Base-by-base conservation (phyloP, 768 basidiomycete genomes). In the Arthromyces matolae region DNA sequence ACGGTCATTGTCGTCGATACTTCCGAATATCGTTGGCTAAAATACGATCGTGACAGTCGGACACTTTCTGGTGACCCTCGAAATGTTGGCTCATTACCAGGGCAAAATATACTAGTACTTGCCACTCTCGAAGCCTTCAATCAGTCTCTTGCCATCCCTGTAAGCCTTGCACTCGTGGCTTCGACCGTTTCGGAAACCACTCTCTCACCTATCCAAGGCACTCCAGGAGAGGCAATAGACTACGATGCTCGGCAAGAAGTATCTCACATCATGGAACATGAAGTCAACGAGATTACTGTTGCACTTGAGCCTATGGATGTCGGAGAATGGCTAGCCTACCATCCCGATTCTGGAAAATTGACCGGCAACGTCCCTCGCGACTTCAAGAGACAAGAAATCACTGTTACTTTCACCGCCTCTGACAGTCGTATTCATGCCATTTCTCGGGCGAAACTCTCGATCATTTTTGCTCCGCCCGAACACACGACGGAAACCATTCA, bases 51-150 rank as follows among this genome's bases (percentile, higher is more conserved):
- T 13, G 58, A 47, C 8, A 80, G 67, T 45, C 72, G 75, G 50
- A 80, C 76, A 4, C 68, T 95, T 23, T 79, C 73, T 52, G 93
- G 92, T 5, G 71, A 72, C 5, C 77, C 84, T n/a, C 83, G 80
- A 1, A 65, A 63, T 24, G 70, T 71, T 44, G 62, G 71, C 33
- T 59, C 68, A 63, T 56, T 51, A 45, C 54, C 65, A 8, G 70
- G 61, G 24, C 49, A 59, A 25, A 63, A 35, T 32, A 66, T 68
- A 18, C 51, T 62, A 3, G 70, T 91, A n/a, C 79, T 83, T 9
- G 77, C 88, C 24, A 78, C 67, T 22, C 60, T 96, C 32, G 76
- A 66, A 2, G 63, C 70, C 14, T 83, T 85, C 64, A 84, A 88
- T 58, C 85, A 92, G 63, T 76, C 79, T 0, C 55, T 90, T 49